Evolutionary conservation across 768 basidiomycete genomes (phyloP).

Genomic region (Boletus reticulatus): DNA sequence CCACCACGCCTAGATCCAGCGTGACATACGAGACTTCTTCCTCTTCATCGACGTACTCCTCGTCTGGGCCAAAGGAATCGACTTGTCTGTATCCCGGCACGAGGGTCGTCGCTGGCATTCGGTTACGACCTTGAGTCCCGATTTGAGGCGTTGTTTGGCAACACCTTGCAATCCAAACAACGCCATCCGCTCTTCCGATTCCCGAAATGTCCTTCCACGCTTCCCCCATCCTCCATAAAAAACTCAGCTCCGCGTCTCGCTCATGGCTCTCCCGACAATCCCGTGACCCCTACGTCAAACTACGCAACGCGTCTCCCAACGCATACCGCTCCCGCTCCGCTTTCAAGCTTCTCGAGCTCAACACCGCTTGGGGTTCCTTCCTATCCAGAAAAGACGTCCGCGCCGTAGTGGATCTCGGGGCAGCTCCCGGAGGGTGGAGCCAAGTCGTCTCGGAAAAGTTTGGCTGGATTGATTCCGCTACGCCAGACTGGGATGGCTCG

Average conservation of each 20-base stretch:
- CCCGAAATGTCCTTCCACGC: conserved; percentile 36
- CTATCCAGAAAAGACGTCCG: conserved; percentile 50
- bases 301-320: conserved; percentile 42
- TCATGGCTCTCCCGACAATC: conserved; percentile 71
- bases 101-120: conserved; percentile 30
- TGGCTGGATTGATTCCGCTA: conserved; percentile 40
- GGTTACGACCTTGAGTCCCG: background rate
- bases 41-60: conserved; percentile 57
- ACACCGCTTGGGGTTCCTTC: conserved; percentile 54
- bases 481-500: background rate
- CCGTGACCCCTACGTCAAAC: conserved; percentile 69
- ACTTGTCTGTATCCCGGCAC: conserved; percentile 67
- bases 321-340: conserved; percentile 84
- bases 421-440: conserved; percentile 93
- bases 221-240: conserved; percentile 27
- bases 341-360: conserved; percentile 86
- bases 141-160: conserved; percentile 20
- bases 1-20: conserved; percentile 67
- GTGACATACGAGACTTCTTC: conserved; percentile 66
- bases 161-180: conserved; percentile 29
- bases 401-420: conserved; percentile 83
- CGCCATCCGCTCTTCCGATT: background rate
- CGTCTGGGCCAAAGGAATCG: conserved; percentile 62
- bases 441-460: conserved; percentile 72
- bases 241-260: conserved; percentile 42